Evolutionary conservation across 768 basidiomycete genomes (phyloP), one percentile per base, ranked within the genome.

Genomic region (Coprinopsis marcescibilis): DNA sequence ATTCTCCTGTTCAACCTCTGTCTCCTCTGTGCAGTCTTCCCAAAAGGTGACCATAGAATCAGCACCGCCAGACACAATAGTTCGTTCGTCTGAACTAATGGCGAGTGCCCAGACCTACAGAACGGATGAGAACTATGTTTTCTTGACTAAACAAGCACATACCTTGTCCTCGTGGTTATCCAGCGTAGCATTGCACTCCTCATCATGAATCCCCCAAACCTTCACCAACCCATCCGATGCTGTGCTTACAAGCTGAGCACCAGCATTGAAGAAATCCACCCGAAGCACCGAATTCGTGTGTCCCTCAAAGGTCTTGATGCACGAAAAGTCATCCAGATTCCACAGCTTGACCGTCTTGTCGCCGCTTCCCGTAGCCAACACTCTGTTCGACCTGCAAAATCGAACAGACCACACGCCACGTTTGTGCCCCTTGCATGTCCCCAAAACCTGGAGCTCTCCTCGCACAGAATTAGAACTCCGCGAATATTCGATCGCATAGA

Each of bases 111-210:
- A 99, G n/a, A 99, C 83, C 95, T 97, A 55, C 17, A 13, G n/a
- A 26, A 13, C n/a, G 26, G 19, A 40, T 32, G 15, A 34, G 36
- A 32, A 47, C n/a, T 35, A 42, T 42, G 34, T 11, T 36, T 11
- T 23, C 5, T 12, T 12, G 3, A 42, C 1, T 24, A 30, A 26
- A 12, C 34, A 30, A n/a, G 29, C 51, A 54, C 81, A 15, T 50
- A 88, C 94, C 77, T 97, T 98, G 53, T 97, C 95, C 62, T 96
- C 91, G 57, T 99, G 96, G 58, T 95, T 95, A 63, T 99, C 96
- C 64, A 99, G 69, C 4, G 95, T 98, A 14, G 81, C 70, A 5
- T 80, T 70, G 56, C 94, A 97, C 56, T 88, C 81, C 60, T 98
- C 96, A 43, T 89, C 83, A 56, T 77, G 76, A 44, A 95, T 75